A percentile compares a stretch with the other conserved stretches of the same genome.
These are phyloP conservation scores for Stereocaulon alpinum DNA, from an alignment of 495 filamentous ascomycete species.

Conservation along the genomic window DNA sequence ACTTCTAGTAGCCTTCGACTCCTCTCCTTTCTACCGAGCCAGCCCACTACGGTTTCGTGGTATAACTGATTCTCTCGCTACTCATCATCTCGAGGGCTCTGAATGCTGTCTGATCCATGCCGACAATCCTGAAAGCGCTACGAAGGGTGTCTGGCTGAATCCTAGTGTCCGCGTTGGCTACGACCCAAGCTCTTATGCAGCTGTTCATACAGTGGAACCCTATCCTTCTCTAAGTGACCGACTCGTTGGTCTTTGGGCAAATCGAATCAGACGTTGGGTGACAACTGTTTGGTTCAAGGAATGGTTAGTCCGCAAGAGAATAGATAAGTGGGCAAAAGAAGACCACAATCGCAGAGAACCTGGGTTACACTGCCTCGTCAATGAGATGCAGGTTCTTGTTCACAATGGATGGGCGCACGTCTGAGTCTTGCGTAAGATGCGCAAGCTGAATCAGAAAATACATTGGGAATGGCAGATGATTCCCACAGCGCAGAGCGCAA, in stretches of 20 bases:
- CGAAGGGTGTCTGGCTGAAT: constrained; percentile 63
- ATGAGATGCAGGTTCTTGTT: constrained; percentile 76
- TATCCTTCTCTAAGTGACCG: constrained; percentile 33
- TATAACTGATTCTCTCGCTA: constrained; percentile 56
- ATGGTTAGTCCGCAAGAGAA: neutral
- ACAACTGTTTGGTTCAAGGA: constrained; percentile 12
- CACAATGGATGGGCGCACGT: constrained; percentile 69
- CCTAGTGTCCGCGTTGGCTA: constrained; percentile 70
- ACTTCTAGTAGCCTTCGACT: constrained; percentile 39
- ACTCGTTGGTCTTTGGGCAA: constrained; percentile 44
- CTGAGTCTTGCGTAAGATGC: constrained; percentile 21
- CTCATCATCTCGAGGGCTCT: constrained; percentile 59
- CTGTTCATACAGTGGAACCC: neutral
- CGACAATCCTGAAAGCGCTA: constrained; percentile 47
- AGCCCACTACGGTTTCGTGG: constrained; percentile 46
- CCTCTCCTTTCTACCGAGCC: constrained; percentile 44
- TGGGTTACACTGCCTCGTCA: constrained; percentile 51
- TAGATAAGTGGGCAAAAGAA: neutral
- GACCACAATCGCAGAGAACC: neutral
- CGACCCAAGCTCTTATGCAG: constrained; percentile 37
- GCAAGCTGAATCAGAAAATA: neutral
- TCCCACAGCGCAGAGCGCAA: too few species aligned
- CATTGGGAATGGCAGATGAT: too few species aligned
- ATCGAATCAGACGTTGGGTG: constrained; percentile 43
- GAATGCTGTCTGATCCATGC: constrained; percentile 79